phyloP scores from a whole-genome alignment of 2,329 filamentous ascomycete genomes.

The Colletotrichum plurivorum region DNA sequence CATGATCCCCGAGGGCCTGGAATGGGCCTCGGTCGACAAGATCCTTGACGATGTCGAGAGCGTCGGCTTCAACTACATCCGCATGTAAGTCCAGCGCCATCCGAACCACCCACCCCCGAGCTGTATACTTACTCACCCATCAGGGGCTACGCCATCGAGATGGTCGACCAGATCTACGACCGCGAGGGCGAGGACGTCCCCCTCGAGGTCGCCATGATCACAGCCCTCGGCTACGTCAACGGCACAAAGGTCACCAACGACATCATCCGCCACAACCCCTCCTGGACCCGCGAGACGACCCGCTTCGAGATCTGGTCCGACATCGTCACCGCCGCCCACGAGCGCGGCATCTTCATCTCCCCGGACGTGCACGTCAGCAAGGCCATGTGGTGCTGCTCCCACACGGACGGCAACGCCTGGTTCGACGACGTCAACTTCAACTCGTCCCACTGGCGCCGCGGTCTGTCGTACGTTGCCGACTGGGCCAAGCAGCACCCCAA shows the following conservation, averaged over 20 bases:
- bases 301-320: conserved; percentile 59
- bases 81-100: conserved; percentile 54
- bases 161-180: conserved; percentile 65
- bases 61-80: conserved; percentile 68
- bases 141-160: conserved; percentile 67
- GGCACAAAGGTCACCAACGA: conserved; percentile 60
- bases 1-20: conserved; percentile 71
- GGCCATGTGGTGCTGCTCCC: conserved; percentile 61
- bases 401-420: conserved; percentile 66
- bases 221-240: conserved; percentile 61
- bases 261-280: conserved; percentile 65
- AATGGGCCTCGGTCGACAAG: conserved; percentile 64
- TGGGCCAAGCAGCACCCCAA: conserved; percentile 56
- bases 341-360: conserved; percentile 55
- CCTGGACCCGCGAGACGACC: conserved; percentile 67
- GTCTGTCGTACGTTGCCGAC: conserved; percentile 64
- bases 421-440: conserved; percentile 70
- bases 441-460: conserved; percentile 67
- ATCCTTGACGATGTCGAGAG: conserved; percentile 65
- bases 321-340: conserved; percentile 24
- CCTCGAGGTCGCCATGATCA: conserved; percentile 54
- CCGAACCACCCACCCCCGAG: too few species aligned
- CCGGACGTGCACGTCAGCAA: conserved; percentile 58
- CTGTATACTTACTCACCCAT: neutral
- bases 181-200: conserved; percentile 56